Base-by-base conservation (phyloP, 352 stramenopile species). In the Phytophthora tentaculata region DNA sequence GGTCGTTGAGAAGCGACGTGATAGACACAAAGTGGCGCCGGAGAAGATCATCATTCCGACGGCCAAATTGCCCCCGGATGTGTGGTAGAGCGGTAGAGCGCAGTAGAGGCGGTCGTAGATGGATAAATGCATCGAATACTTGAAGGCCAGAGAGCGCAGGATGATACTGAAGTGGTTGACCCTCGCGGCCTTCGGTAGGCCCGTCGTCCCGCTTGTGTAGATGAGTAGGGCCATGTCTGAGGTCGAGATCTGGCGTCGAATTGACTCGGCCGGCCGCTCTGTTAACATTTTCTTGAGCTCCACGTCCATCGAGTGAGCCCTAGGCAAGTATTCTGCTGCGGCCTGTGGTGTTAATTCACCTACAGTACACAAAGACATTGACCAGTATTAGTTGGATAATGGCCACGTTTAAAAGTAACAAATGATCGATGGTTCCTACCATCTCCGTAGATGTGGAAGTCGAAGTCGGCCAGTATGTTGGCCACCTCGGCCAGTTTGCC, bases 121-220 rank as follows among this genome's bases (percentile, higher is more conserved):
- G 19, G 60, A 83, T 32, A 91, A 61, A 3, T 77, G 67, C 65
- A 91, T 92, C 19, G 60, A 67, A 41, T 76, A 61, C 20, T 79
- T 73, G 51, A 95, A 88, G 5, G 63, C 69, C 43, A 92, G 57
- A 26, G 80, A 75, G n/a, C 83, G 83, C 26, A 89, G 19, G 22
- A 92, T 78, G 51, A 95, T 79, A 47, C 79, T 92, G 48, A 86
- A 83, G 73, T 96, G 86, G 50, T 81, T 88, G 24, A 96, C 83
- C 10, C 85, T 70, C 6, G 84, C 84, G 3, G 89, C 89, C 66
- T 96, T 97, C 45, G 86, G 87, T 17, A 95, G 62, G 0, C 81
- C 83, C 14, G 89, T 97, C 50, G 88, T 96, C 45, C 89, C 89
- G 47, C 86, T 95, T 37, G 86, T 95, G 63, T 94, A 96, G 62